Percentiles rank a stretch among this genome's conserved stretches.
Evolutionary conservation across 805 yeast genomes (phyloP).

Genomic region (Suhomyces vadensis): DNA sequence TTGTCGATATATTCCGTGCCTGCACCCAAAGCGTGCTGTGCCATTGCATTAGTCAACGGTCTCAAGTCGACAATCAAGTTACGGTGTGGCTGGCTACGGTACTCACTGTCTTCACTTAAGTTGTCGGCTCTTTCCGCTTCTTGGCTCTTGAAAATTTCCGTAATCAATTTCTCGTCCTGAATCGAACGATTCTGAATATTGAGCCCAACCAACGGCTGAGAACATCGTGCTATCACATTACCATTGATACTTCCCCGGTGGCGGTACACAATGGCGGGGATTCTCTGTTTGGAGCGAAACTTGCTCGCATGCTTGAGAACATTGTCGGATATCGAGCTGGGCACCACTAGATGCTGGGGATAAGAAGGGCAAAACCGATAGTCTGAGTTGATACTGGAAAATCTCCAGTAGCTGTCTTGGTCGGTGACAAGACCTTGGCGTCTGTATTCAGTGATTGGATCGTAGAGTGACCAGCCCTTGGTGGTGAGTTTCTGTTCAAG

Average conservation of each 20-base stretch:
- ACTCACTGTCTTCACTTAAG: constrained; percentile 21
- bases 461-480: constrained; percentile 74
- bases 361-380: constrained; percentile 75
- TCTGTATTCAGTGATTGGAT: constrained; percentile 60
- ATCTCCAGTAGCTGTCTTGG: constrained; percentile 58
- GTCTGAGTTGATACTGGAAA: constrained; percentile 60
- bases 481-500: constrained; percentile 52
- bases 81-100: constrained; percentile 38
- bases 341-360: constrained; percentile 69
- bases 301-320: constrained; percentile 81
- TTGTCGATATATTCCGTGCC: constrained; percentile 93
- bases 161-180: constrained; percentile 84
- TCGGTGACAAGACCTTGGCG: constrained; percentile 63
- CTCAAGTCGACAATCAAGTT: constrained; percentile 86
- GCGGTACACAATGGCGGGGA: constrained; percentile 80
- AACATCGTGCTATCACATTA: constrained; percentile 80
- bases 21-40: constrained; percentile 97
- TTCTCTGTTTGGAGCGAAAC: constrained; percentile 79
- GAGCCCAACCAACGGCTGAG: constrained; percentile 91
- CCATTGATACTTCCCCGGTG: constrained; percentile 57
- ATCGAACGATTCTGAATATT: constrained; percentile 77
- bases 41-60: constrained; percentile 93
- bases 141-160: constrained; percentile 71
- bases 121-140: constrained; percentile 25
- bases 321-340: constrained; percentile 75